Conservation (phyloP, 1,284 basidiomycete species). For the Ganoderma lingzhi region DNA sequence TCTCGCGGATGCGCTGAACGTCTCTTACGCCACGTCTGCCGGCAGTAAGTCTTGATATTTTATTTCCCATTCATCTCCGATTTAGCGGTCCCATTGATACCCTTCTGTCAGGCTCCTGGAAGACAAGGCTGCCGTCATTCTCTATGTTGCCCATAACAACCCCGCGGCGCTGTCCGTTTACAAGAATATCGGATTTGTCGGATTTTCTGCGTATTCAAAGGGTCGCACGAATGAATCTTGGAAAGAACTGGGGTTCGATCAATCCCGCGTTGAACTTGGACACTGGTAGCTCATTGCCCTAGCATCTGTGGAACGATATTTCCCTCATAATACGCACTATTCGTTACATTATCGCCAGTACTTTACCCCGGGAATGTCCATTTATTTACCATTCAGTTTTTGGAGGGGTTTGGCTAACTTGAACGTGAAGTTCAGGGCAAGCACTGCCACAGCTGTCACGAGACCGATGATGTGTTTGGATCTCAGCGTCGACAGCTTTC, state of each 20-base stretch:
- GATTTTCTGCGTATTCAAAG: conserved; percentile 49
- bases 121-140: conserved; percentile 52
- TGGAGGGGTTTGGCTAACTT: neutral
- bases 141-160: conserved; percentile 66
- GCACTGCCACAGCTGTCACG: neutral
- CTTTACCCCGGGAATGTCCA: neutral
- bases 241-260: conserved; percentile 71
- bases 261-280: conserved; percentile 53
- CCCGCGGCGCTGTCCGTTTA: conserved; percentile 63
- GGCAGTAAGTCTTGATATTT: conserved; percentile 48
- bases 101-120: conserved; percentile 40
- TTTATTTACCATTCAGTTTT: neutral
- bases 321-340: neutral
- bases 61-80: neutral
- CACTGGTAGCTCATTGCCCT: conserved; percentile 55
- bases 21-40: conserved; percentile 61
- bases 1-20: conserved; percentile 62
- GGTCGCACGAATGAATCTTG: conserved; percentile 53
- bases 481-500: too few species aligned
- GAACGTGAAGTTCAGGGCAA: neutral
- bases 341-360: neutral
- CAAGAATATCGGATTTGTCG: conserved; percentile 64
- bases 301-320: neutral
- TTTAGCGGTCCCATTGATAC: conserved; percentile 4
- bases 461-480: too few species aligned